phyloP scores from a whole-genome alignment of 2,329 filamentous ascomycete species.

The Pseudopithomyces chartarum region DNA sequence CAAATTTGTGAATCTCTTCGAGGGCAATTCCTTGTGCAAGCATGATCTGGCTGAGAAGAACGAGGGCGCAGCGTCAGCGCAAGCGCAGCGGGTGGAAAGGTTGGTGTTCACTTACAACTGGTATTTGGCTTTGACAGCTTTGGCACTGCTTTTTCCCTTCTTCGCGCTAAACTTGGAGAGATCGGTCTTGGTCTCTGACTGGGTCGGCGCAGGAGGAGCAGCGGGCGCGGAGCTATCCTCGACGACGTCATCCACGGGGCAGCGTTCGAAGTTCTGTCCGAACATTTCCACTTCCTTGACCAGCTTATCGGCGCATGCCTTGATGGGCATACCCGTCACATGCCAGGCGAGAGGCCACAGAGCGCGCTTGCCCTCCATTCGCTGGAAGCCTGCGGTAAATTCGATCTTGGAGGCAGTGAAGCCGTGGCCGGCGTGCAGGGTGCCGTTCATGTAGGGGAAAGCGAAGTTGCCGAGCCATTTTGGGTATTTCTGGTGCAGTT shows the following conservation, averaged over 20 bases:
- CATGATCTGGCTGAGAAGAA: conserved; percentile 72
- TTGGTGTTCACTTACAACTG: conserved; percentile 62
- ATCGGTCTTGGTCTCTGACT: conserved; percentile 73
- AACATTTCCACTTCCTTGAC: conserved; percentile 88
- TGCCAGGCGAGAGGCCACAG: conserved; percentile 95
- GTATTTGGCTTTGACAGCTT: conserved; percentile 92
- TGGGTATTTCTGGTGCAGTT: conserved; percentile 79
- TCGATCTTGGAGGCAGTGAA: conserved; percentile 94
- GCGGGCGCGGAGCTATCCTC: conserved; percentile 55
- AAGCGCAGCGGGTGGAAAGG: too few species aligned
- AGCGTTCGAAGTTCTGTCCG: conserved; percentile 81
- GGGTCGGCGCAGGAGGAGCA: conserved; percentile 63
- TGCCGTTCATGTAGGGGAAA: conserved; percentile 56
- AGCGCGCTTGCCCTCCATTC: conserved; percentile 87
- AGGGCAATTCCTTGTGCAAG: conserved; percentile 83
- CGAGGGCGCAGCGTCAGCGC: too few species aligned
- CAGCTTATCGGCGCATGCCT: conserved; percentile 95
- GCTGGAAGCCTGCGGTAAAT: conserved; percentile 82
- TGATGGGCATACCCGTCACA: conserved; percentile 93
- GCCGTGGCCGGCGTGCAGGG: conserved; percentile 84
- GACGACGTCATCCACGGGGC: conserved; percentile 50
- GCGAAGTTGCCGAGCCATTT: conserved; percentile 89
- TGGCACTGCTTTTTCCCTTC: conserved; percentile 83
- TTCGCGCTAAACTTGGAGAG: conserved; percentile 82
- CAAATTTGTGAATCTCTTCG: conserved; percentile 90